A percentile compares a stretch with the other conserved stretches of the same genome.
These are phyloP conservation scores for Penicillium sp. DNA, from an alignment of 2,329 filamentous ascomycete genomes.

Conservation along the genomic window DNA sequence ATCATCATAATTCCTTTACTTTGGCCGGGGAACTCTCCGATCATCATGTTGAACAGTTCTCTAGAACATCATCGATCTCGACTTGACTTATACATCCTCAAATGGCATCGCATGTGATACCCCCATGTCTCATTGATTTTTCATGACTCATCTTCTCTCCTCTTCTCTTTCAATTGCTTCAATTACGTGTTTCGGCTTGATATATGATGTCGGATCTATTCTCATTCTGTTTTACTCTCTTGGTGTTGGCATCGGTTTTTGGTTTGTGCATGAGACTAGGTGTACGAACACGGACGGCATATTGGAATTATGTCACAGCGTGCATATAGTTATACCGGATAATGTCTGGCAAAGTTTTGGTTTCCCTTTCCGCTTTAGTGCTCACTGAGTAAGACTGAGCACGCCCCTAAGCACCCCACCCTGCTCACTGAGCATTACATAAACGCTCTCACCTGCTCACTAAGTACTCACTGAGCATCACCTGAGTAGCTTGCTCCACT, in stretches of 20 bases:
- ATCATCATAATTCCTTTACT: background rate
- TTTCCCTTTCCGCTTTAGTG: too few species aligned
- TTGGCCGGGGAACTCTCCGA: slow-evolving; percentile 1
- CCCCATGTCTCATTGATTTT: slow-evolving; percentile 18
- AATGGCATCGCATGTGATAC: slow-evolving; percentile 35
- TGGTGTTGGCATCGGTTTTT: slow-evolving; percentile 3
- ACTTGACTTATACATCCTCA: slow-evolving; percentile 13
- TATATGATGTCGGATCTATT: slow-evolving; percentile 5
- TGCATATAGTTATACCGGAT: background rate
- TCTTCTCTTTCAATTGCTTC: background rate
- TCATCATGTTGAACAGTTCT: background rate
- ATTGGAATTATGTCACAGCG: background rate
- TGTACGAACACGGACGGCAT: background rate
- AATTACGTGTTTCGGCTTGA: background rate
- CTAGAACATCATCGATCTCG: slow-evolving; percentile 17
- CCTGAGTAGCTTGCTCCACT: too few species aligned
- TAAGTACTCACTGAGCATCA: too few species aligned
- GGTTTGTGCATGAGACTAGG: slow-evolving; percentile 2
- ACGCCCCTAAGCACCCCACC: too few species aligned
- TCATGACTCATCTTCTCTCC: background rate
- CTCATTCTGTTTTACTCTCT: background rate
- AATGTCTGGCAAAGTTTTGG: background rate
- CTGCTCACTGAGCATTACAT: too few species aligned
- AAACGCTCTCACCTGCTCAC: too few species aligned
- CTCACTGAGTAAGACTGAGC: too few species aligned